These are phyloP conservation scores for Syzygium aqueum DNA, from an alignment of 345 rosid species.

Conservation along the genomic window DNA sequence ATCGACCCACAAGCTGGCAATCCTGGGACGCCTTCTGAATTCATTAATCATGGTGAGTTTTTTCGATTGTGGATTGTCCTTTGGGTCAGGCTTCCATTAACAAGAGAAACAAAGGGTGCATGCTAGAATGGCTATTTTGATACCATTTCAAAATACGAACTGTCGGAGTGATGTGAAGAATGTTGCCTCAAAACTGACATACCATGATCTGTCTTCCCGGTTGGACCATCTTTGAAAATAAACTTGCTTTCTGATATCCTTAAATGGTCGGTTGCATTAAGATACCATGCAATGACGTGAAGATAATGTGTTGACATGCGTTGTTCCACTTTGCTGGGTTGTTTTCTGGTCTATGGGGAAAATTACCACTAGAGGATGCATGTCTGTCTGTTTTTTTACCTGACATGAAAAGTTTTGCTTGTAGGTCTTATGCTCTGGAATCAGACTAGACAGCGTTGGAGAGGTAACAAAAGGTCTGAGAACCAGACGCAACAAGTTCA, in stretches of 20 bases:
- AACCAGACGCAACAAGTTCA: constrained; percentile 20
- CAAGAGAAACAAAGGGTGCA: not conserved
- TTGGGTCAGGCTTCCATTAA: not conserved
- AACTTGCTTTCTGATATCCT: not conserved
- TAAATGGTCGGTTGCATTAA: not conserved
- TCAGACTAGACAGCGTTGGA: constrained; percentile 69
- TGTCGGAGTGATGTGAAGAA: not conserved
- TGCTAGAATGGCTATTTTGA: not conserved
- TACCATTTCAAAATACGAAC: not conserved
- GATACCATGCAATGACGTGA: not conserved
- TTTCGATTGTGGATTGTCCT: not conserved
- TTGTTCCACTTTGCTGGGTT: not conserved
- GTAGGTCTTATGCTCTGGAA: constrained; percentile 75
- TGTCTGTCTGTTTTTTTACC: not conserved
- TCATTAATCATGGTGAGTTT: constrained; percentile 55
- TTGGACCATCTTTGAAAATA: not conserved
- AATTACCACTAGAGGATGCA: not conserved
- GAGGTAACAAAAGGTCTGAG: constrained; percentile 37
- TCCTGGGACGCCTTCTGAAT: constrained; percentile 27
- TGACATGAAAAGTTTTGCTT: not conserved
- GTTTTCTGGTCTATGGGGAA: not conserved
- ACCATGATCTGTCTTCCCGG: not conserved
- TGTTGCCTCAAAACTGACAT: not conserved
- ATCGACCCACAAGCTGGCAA: constrained; percentile 27
- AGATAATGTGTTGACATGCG: not conserved